phyloP scores from a whole-genome alignment of 2,329 filamentous ascomycete species.

The Diaporthe humulicola region DNA sequence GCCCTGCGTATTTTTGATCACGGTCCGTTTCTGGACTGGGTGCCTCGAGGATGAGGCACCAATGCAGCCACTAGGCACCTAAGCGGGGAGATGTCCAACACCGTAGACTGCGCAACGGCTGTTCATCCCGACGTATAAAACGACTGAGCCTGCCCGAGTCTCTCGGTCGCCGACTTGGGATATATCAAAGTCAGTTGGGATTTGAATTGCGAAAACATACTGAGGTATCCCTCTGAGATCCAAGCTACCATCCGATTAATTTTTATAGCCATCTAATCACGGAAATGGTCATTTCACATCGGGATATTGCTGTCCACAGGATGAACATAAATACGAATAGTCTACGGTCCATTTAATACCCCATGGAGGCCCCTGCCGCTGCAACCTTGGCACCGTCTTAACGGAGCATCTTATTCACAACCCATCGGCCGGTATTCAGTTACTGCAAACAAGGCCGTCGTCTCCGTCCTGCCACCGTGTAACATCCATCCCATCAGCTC shows the following conservation, averaged over 20 bases:
- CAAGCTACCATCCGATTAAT: neutral
- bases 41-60: slow-evolving; percentile 30
- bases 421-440: slow-evolving; percentile 6
- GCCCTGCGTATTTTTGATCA: slow-evolving; percentile 28
- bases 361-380: neutral
- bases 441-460: neutral
- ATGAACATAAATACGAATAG: neutral
- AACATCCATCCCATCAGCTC: slow-evolving; percentile 1
- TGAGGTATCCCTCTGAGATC: neutral
- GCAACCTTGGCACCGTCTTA: slow-evolving; percentile 23
- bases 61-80: slow-evolving; percentile 30
- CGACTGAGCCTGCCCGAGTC: neutral
- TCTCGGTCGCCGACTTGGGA: neutral
- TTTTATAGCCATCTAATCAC: neutral
- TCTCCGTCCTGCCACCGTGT: slow-evolving; percentile 7
- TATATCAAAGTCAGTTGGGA: too few relatives aligned
- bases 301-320: slow-evolving; percentile 18
- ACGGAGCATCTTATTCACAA: neutral
- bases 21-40: slow-evolving; percentile 18
- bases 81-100: neutral
- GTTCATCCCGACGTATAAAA: neutral
- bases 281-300: slow-evolving; percentile 2
- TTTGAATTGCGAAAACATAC: neutral
- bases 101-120: neutral
- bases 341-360: slow-evolving; percentile 13